These are phyloP conservation scores for Umbelopsis sp. DNA, from an alignment of 192 early-diverging fungal species.

Conservation along the genomic window DNA sequence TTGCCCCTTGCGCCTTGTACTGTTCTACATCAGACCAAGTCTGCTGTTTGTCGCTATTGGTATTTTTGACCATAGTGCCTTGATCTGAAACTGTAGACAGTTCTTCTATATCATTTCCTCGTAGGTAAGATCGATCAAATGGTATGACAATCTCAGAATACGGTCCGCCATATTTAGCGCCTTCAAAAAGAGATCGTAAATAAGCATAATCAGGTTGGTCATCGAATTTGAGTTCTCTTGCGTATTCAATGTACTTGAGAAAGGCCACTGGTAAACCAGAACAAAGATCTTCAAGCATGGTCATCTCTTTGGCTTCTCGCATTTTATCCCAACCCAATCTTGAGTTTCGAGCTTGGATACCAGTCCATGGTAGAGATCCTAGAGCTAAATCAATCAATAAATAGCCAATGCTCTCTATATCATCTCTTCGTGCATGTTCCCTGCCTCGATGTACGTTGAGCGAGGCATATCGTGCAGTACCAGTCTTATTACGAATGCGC, in stretches of 20 bases:
- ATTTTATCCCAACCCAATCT: slow-evolving; percentile 88
- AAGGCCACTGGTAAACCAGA: slow-evolving; percentile 76
- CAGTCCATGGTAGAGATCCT: slow-evolving; percentile 83
- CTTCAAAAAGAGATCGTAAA: slow-evolving; percentile 45
- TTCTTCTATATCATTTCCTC: neutral
- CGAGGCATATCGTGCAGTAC: slow-evolving; percentile 85
- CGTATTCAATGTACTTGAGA: slow-evolving; percentile 68
- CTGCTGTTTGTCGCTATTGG: neutral
- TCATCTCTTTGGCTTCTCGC: slow-evolving; percentile 79
- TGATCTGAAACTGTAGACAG: slow-evolving; percentile 18
- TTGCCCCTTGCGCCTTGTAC: neutral
- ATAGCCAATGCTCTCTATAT: slow-evolving; percentile 83
- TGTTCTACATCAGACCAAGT: neutral
- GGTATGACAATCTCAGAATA: slow-evolving; percentile 9
- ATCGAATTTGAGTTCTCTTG: slow-evolving; percentile 69
- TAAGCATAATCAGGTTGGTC: slow-evolving; percentile 83
- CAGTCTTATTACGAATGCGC: slow-evolving; percentile 51
- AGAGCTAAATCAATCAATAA: slow-evolving; percentile 79
- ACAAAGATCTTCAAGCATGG: slow-evolving; percentile 74
- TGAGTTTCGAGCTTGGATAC: slow-evolving; percentile 79
- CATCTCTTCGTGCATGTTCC: slow-evolving; percentile 84
- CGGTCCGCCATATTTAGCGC: slow-evolving; percentile 11
- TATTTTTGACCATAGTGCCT: neutral
- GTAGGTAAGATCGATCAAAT: neutral
- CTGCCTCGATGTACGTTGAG: slow-evolving; percentile 83